A percentile compares a stretch with the other conserved stretches of the same genome.
These are phyloP conservation scores for Drechslerella stenobrocha DNA, from an alignment of 2,329 filamentous ascomycete species.

Conservation along the genomic window DNA sequence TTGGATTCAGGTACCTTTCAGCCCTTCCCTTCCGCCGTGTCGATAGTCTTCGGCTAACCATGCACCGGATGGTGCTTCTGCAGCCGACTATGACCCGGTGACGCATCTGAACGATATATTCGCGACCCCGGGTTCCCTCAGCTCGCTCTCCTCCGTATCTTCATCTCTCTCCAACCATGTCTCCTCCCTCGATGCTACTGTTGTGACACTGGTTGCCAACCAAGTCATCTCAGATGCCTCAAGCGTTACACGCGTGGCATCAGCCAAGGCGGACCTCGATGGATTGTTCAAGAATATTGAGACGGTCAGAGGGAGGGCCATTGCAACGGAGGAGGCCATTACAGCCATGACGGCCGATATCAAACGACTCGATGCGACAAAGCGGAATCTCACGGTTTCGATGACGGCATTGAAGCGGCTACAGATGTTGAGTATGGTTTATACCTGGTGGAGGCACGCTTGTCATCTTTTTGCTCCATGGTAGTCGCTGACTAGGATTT, in stretches of 20 bases:
- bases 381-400: conserved; percentile 90
- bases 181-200: conserved; percentile 78
- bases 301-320: conserved; percentile 81
- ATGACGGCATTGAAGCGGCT: conserved; percentile 97
- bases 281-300: conserved; percentile 94
- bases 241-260: conserved; percentile 86
- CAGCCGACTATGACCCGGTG: conserved; percentile 87
- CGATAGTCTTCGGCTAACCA: neutral
- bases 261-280: conserved; percentile 84
- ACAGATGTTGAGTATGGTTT: conserved; percentile 76
- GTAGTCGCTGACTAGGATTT: conserved; percentile 8
- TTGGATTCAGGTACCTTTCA: conserved; percentile 44
- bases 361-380: conserved; percentile 93
- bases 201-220: conserved; percentile 69
- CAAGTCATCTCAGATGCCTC: conserved; percentile 85
- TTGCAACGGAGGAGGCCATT: conserved; percentile 92
- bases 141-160: conserved; percentile 75
- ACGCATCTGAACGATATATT: conserved; percentile 92
- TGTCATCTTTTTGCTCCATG: neutral
- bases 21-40: neutral
- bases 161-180: conserved; percentile 73
- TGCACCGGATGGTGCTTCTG: conserved; percentile 1
- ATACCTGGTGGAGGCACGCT: neutral
- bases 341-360: conserved; percentile 99
- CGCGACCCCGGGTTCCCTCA: conserved; percentile 80